Conservation (phyloP, 2,329 filamentous ascomycete genomes). For the Phaeosphaeriaceae sp. region DNA sequence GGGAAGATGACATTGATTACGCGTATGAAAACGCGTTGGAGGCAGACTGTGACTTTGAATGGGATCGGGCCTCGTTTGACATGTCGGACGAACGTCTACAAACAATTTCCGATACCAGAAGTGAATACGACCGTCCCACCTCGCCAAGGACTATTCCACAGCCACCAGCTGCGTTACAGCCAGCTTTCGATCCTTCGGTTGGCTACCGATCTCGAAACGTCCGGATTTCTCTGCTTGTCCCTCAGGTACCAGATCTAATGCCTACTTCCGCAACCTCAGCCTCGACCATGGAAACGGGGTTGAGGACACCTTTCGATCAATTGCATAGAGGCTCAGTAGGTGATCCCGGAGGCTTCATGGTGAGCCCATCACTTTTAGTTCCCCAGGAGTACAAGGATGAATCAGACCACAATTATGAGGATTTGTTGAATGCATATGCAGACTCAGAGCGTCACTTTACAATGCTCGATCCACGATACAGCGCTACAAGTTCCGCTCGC, state of each 20-base stretch:
- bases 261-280: conserved; percentile 43
- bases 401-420: conserved; percentile 46
- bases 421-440: conserved; percentile 51
- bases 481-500: conserved; percentile 51
- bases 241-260: conserved; percentile 43
- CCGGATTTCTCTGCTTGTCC: conserved; percentile 36
- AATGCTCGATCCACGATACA: conserved; percentile 49
- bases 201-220: conserved; percentile 14
- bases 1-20: conserved; percentile 69
- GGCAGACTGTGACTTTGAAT: conserved; percentile 66
- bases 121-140: not conserved
- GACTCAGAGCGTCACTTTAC: conserved; percentile 56
- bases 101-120: not conserved
- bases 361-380: conserved; percentile 46
- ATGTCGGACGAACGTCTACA: conserved; percentile 44
- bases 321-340: conserved; percentile 12
- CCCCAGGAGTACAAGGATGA: conserved; percentile 44
- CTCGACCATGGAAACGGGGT: conserved; percentile 36
- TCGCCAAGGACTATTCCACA: not conserved
- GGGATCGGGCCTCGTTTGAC: conserved; percentile 51
- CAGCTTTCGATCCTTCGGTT: not conserved
- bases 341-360: conserved; percentile 43
- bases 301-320: conserved; percentile 37
- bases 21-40: conserved; percentile 67
- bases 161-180: not conserved